phyloP scores from a whole-genome alignment of 345 rosid genomes.

The Eucalyptus cloeziana region DNA sequence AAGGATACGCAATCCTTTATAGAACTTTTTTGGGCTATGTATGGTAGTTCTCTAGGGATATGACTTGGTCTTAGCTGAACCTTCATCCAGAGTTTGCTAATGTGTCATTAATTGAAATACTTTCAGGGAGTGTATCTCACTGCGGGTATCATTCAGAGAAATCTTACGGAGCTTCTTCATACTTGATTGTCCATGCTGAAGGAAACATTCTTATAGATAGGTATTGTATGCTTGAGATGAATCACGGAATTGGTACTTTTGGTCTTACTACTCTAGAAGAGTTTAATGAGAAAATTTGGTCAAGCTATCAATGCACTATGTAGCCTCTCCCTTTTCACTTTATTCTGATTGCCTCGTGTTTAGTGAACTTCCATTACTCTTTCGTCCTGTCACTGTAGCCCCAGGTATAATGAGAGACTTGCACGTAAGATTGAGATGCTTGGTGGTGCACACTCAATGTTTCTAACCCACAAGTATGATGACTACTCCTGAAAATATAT shows the following conservation, averaged over 20 bases:
- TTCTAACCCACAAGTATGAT: conserved; percentile 49
- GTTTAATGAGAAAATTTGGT: background rate
- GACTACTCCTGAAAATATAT: background rate
- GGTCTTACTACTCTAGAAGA: background rate
- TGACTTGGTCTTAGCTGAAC: background rate
- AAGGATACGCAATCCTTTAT: background rate
- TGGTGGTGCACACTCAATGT: conserved; percentile 50
- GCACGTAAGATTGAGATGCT: conserved; percentile 34
- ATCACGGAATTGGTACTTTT: background rate
- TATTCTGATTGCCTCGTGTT: background rate
- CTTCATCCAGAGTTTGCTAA: background rate
- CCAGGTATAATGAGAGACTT: conserved; percentile 38
- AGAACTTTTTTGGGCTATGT: background rate
- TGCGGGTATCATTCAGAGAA: conserved; percentile 66
- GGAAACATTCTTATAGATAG: conserved; percentile 60
- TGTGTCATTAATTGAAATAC: background rate
- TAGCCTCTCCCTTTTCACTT: background rate
- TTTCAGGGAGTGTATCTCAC: conserved; percentile 50
- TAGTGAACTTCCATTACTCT: background rate
- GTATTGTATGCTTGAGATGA: conserved; percentile 2
- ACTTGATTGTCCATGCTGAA: conserved; percentile 37
- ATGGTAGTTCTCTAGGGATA: background rate
- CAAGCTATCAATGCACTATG: background rate
- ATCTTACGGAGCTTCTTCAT: conserved; percentile 52
- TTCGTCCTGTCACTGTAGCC: conserved; percentile 21